Evolutionary conservation across 768 basidiomycete genomes (phyloP).

Genomic region (Gloeopeniophorella convolvens): DNA sequence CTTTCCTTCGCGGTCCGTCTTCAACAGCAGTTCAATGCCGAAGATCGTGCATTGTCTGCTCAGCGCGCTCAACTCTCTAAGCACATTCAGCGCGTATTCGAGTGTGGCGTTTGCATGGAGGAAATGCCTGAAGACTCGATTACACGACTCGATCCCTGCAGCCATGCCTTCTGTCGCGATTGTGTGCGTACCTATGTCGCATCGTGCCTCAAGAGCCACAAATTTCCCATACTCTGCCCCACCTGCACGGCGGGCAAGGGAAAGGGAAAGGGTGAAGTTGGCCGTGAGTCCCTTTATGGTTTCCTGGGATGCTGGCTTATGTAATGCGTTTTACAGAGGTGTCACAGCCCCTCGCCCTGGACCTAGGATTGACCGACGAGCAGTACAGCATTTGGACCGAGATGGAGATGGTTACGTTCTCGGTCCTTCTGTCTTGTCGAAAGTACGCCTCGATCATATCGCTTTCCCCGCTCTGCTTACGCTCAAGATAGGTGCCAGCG

Average conservation of each 20-base stretch:
- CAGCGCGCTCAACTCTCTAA: conserved; percentile 30
- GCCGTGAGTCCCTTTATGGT: conserved; percentile 26
- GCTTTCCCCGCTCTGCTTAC: not conserved
- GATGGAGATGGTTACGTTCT: conserved; percentile 40
- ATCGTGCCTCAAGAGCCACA: conserved; percentile 43
- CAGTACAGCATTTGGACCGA: conserved; percentile 38
- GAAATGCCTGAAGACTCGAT: conserved; percentile 36
- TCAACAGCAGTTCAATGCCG: conserved; percentile 36
- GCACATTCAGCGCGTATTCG: conserved; percentile 33
- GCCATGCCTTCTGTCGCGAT: conserved; percentile 46
- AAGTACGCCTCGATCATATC: conserved; percentile 33
- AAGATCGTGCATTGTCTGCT: conserved; percentile 33
- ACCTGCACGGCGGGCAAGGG: conserved; percentile 36
- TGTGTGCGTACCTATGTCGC: conserved; percentile 41
- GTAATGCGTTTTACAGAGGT: conserved; percentile 24
- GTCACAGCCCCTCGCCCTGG: conserved; percentile 38
- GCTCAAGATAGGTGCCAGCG: conserved; percentile 18
- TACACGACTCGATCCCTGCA: conserved; percentile 39
- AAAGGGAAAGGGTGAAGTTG: conserved; percentile 22
- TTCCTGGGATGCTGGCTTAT: not conserved
- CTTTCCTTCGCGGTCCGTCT: conserved; percentile 25
- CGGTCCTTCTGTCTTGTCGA: conserved; percentile 42
- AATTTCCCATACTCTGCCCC: conserved; percentile 59
- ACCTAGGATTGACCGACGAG: conserved; percentile 39
- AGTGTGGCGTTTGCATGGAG: conserved; percentile 55